Conservation (phyloP, 177 flowering plant genomes). For the Vitis hybrid region DNA sequence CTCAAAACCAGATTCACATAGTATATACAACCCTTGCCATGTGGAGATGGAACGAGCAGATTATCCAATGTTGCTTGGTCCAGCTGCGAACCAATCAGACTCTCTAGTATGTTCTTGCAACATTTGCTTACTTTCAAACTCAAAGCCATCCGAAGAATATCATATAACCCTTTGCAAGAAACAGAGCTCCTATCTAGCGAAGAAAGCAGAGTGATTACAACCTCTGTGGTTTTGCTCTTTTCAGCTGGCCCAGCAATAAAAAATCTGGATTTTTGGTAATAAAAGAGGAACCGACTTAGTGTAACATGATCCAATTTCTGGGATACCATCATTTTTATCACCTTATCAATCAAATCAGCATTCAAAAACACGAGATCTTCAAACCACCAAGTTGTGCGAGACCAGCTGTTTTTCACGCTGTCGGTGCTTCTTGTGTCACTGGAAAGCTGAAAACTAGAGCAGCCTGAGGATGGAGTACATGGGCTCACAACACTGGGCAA, state of each 20-base stretch:
- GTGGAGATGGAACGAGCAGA: conserved; percentile 36
- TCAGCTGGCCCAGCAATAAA: conserved; percentile 12
- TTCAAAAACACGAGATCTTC: conserved; percentile 33
- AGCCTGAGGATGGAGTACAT: conserved; percentile 50
- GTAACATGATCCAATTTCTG: conserved; percentile 24
- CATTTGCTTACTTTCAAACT: conserved; percentile 20
- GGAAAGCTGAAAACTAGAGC: conserved; percentile 49
- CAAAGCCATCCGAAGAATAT: conserved; percentile 14
- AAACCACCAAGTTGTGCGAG: conserved; percentile 38
- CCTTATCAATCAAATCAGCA: conserved; percentile 13
- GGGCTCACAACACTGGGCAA: conserved; percentile 35
- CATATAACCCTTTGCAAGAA: conserved; percentile 34
- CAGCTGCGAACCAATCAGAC: conserved; percentile 32
- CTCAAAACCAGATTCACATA: conserved; percentile 41
- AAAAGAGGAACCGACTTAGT: conserved; percentile 29
- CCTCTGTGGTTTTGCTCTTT: conserved; percentile 20
- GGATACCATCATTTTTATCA: conserved; percentile 20
- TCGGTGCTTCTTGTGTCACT: conserved; percentile 45
- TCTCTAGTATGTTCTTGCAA: conserved; percentile 26
- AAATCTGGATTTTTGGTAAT: conserved; percentile 27
- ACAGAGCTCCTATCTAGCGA: conserved; percentile 28
- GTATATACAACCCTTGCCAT: conserved; percentile 22
- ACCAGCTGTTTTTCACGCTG: conserved; percentile 7
- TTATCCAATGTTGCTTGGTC: conserved; percentile 43
- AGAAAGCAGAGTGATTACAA: conserved; percentile 23